phyloP scores from a whole-genome alignment of 352 stramenopile genomes.

The Blastocystis sp. region DNA sequence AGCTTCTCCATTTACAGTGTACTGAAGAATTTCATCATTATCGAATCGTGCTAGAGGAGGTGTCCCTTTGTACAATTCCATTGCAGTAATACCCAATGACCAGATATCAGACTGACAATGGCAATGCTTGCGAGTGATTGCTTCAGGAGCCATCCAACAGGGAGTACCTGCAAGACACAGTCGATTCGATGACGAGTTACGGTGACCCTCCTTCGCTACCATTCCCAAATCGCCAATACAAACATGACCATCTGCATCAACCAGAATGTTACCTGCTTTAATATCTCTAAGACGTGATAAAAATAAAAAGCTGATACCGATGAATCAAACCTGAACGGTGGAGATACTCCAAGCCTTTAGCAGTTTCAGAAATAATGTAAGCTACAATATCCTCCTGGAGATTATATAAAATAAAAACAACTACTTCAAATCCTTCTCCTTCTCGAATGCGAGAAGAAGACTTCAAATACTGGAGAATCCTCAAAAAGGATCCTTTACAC shows the following conservation, averaged over 20 bases:
- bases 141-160: slow-evolving; percentile 61
- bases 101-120: slow-evolving; percentile 31
- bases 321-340: slow-evolving; percentile 50
- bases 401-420: neutral
- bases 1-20: neutral
- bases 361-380: slow-evolving; percentile 30
- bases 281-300: slow-evolving; percentile 23
- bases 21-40: neutral
- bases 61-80: slow-evolving; percentile 41
- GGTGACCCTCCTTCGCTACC: neutral
- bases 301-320: neutral
- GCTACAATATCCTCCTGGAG: slow-evolving; percentile 11
- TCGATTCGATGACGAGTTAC: neutral
- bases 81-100: slow-evolving; percentile 57
- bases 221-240: slow-evolving; percentile 62
- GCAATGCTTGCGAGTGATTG: neutral
- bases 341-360: slow-evolving; percentile 46
- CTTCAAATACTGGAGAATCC: slow-evolving; percentile 38
- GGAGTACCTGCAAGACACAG: slow-evolving; percentile 9
- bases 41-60: slow-evolving; percentile 52
- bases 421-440: slow-evolving; percentile 37
- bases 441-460: neutral
- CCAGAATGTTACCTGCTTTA: slow-evolving; percentile 64
- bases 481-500: slow-evolving; percentile 55
- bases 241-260: slow-evolving; percentile 2